A percentile compares a stretch with the other conserved stretches of the same genome.
Evolutionary conservation across 768 basidiomycete genomes (phyloP).

Genomic region (Hygrophorus russula): DNA sequence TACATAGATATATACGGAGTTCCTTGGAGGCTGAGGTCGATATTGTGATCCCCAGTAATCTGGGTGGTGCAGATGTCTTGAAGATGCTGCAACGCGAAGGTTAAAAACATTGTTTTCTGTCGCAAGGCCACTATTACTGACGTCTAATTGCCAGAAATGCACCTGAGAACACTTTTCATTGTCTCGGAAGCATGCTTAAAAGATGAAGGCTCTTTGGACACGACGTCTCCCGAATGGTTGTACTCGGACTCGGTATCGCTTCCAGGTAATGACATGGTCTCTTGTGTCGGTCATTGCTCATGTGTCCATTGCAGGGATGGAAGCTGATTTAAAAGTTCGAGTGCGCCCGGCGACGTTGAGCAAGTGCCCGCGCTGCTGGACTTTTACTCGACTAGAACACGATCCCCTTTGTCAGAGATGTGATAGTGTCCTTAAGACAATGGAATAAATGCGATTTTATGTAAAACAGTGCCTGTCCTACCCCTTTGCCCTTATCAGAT

Average conservation of each 20-base stretch:
- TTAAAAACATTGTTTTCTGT: constrained; percentile 14
- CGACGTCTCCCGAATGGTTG: constrained; percentile 34
- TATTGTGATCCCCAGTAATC: constrained; percentile 35
- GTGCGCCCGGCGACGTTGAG: constrained; percentile 46
- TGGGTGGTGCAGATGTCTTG: constrained; percentile 15
- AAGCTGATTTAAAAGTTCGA: constrained; percentile 32
- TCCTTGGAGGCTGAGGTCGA: constrained; percentile 71
- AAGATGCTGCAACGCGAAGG: constrained; percentile 34
- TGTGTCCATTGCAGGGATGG: constrained; percentile 14
- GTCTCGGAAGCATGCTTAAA: constrained; percentile 58
- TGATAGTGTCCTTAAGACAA: constrained; percentile 13
- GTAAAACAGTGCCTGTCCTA: background rate
- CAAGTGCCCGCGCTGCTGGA: constrained; percentile 94
- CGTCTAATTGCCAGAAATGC: constrained; percentile 24
- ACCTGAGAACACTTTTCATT: constrained; percentile 68
- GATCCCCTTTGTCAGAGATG: constrained; percentile 63
- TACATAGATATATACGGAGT: constrained; percentile 51
- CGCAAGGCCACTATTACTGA: background rate
- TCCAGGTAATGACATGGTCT: constrained; percentile 27
- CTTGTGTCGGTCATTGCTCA: background rate
- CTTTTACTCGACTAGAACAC: constrained; percentile 40
- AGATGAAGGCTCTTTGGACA: constrained; percentile 31
- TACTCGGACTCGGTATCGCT: constrained; percentile 32
- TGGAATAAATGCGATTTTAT: background rate
- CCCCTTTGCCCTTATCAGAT: background rate